Base-by-base conservation (phyloP, 2,329 filamentous ascomycete genomes). In the Xenoacremonium recifei region DNA sequence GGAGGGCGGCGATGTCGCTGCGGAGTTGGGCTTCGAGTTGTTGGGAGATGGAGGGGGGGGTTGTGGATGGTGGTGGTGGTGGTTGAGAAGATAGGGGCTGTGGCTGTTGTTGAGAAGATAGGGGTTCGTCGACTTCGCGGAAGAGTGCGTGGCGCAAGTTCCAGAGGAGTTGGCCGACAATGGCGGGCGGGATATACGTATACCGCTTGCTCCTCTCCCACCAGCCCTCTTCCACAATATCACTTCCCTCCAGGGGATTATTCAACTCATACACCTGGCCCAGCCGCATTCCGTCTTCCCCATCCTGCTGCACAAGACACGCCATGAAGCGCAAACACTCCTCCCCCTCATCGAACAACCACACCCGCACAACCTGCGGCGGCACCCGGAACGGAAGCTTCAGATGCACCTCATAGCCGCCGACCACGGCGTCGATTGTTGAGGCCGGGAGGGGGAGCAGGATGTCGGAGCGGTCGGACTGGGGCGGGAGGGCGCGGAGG, bases 261-360 rank as follows among this genome's bases (percentile, higher is more conserved):
- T 83, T 82, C 19, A 85, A 69, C 59, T 80, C 71, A 53, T 84
- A 85, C 1, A 85, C 68, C 51, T 83, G 66, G 2, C 44, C 35
- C 15, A 65, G 44, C 20, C 39, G 39, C 42, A 64, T 65, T 3
- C 46, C 51, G 59, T 59, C 66, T 1, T 44, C 47, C 0, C 36
- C 45, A 10, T 48, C 37, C 71, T 76, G 1, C 0, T 65, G 58
- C 0, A 75, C 68, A 13, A 84, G 69, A 10, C 69, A 69, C 12
- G 78, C 80, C 72, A 85, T 80, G 54, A 84, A 83, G 39, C 67
- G 73, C 7, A 85, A 60, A 41, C 75, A 62, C 69, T 75, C 21
- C 55, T 63, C 13, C 69, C 75, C 21, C 55, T 63, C 13, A 67
- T 77, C 69, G 49, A 82, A 81, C 13, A 85, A 67, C 82, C 82